phyloP scores from a whole-genome alignment of 768 basidiomycete genomes.

The Leucogyrophana mollusca region DNA sequence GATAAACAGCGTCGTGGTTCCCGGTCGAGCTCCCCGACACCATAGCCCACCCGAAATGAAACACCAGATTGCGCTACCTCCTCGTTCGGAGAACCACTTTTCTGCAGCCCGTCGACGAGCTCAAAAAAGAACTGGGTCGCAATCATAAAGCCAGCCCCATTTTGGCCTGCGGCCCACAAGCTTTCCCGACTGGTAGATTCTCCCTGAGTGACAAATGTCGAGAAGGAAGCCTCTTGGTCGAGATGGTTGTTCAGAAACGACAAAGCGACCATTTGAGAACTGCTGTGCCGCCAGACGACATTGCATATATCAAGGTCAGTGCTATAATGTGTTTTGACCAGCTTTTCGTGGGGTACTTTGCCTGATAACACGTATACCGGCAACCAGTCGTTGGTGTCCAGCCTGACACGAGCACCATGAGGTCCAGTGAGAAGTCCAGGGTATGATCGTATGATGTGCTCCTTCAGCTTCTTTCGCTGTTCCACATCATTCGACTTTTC shows the following conservation, averaged over 20 bases:
- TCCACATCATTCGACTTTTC: background rate
- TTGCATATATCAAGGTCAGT: background rate
- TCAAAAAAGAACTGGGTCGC: constrained; percentile 15
- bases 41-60: constrained; percentile 13
- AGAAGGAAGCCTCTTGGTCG: constrained; percentile 5
- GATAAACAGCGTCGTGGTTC: constrained; percentile 2
- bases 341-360: background rate
- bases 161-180: constrained; percentile 16
- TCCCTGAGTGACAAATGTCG: constrained; percentile 14
- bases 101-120: constrained; percentile 2
- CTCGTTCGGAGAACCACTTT: background rate
- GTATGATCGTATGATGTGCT: background rate
- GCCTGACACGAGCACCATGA: background rate
- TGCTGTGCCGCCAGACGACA: background rate
- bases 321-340: background rate
- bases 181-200: constrained; percentile 14
- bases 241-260: constrained; percentile 13
- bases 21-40: constrained; percentile 13
- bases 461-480: background rate
- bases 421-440: background rate
- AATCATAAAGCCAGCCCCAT: constrained; percentile 13
- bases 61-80: constrained; percentile 1
- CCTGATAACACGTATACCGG: constrained; percentile 1
- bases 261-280: background rate
- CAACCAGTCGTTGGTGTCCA: background rate